phyloP scores from a whole-genome alignment of 2,329 filamentous ascomycete genomes.

The Dactylonectria estremocensis region DNA sequence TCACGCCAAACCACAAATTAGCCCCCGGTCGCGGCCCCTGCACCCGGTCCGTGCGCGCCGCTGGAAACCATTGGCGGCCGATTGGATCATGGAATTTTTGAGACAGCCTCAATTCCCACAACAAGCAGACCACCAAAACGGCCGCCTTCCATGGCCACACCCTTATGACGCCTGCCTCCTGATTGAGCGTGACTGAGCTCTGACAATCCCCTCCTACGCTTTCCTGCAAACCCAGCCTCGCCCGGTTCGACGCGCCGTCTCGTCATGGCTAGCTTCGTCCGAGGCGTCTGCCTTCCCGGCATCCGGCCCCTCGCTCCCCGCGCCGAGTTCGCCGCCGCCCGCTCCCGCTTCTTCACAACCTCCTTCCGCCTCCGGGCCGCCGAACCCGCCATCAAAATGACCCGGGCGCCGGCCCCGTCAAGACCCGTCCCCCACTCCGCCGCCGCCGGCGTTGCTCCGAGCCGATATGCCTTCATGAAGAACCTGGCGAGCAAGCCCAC shows the following conservation, averaged over 20 bases:
- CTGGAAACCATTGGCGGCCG: conserved; percentile 2
- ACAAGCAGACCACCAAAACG: conserved; percentile 6
- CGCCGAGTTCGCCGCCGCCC: conserved; percentile 40
- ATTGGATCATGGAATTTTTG: conserved; percentile 38
- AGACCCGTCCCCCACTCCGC: conserved; percentile 23
- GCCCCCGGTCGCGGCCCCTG: conserved; percentile 1
- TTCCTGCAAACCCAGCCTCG: neutral
- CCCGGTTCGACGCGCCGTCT: neutral
- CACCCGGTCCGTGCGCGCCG: conserved; percentile 35
- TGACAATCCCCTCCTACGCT: neutral
- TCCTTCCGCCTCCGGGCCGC: conserved; percentile 45
- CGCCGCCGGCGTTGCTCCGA: conserved; percentile 42
- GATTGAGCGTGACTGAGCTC: conserved; percentile 19
- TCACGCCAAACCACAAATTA: conserved; percentile 12
- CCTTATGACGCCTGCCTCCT: conserved; percentile 24
- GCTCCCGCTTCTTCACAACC: conserved; percentile 51
- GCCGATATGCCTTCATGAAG: conserved; percentile 64
- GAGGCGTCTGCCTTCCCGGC: conserved; percentile 50
- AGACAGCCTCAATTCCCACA: conserved; percentile 28
- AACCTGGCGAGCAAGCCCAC: conserved; percentile 69
- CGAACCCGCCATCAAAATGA: conserved; percentile 35
- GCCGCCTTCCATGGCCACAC: conserved; percentile 20
- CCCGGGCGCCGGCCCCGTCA: conserved; percentile 30
- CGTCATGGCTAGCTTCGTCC: conserved; percentile 52
- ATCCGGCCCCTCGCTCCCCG: conserved; percentile 44